Evolutionary conservation across 768 basidiomycete species (phyloP).

Genomic region (Suillus spraguei): DNA sequence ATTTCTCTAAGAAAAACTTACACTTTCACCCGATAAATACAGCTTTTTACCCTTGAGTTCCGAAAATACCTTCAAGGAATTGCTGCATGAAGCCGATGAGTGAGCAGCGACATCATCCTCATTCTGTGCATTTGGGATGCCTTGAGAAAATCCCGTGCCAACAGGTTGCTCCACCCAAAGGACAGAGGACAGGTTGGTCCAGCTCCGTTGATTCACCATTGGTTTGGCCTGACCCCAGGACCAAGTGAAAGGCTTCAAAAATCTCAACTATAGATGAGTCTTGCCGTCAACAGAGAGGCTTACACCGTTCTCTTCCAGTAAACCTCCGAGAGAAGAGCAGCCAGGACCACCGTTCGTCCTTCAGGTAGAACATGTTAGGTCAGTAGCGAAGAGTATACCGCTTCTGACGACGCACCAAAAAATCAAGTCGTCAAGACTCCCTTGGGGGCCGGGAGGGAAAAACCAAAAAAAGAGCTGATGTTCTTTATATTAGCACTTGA

Average conservation of each 20-base stretch:
- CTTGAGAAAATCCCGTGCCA: neutral
- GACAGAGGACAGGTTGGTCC: neutral
- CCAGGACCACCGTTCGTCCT: neutral
- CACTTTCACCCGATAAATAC: neutral
- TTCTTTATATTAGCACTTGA: neutral
- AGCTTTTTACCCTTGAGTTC: neutral
- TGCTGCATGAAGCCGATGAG: neutral
- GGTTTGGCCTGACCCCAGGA: neutral
- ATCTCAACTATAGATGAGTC: neutral
- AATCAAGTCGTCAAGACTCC: constrained; percentile 32
- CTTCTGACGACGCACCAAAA: neutral
- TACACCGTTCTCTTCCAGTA: neutral
- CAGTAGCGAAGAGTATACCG: neutral
- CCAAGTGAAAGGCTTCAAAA: neutral
- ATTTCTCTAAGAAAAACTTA: neutral
- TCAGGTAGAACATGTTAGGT: neutral
- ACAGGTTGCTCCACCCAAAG: constrained; percentile 2
- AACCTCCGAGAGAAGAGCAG: neutral
- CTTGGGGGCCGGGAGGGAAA: constrained; percentile 76
- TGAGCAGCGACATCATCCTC: neutral
- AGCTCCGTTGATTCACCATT: neutral
- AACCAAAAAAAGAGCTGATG: constrained; percentile 77
- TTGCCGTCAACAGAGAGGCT: neutral
- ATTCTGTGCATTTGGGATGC: neutral
- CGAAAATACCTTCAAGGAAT: neutral